Evolutionary conservation across 1,139 yeast species (phyloP).

Genomic region (Pneumocystis carinii): DNA sequence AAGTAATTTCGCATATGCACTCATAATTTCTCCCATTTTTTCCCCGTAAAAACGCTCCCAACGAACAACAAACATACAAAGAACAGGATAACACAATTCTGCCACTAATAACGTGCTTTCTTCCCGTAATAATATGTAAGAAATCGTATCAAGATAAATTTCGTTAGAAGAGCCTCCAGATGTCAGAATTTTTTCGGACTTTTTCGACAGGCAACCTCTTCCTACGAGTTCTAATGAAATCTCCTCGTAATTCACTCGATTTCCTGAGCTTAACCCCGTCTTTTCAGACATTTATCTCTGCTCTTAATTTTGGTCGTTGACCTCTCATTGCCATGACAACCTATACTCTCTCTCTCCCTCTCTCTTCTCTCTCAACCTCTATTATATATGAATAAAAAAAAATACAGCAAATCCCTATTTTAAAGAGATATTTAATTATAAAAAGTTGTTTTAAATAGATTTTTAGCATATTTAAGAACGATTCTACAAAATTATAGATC

Average conservation of each 20-base stretch:
- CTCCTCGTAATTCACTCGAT: neutral
- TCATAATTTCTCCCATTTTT: neutral
- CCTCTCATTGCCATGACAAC: too few species aligned
- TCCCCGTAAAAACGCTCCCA: neutral
- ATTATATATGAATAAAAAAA: too few species aligned
- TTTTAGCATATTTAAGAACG: too few species aligned
- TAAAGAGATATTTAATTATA: too few species aligned
- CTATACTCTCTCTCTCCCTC: too few species aligned
- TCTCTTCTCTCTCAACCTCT: too few species aligned
- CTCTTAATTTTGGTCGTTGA: neutral
- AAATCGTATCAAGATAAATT: conserved; percentile 5
- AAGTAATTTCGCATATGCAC: neutral
- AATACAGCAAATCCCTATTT: too few species aligned
- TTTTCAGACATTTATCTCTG: neutral
- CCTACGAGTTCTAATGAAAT: neutral
- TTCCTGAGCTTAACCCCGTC: neutral
- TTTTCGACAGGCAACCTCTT: neutral
- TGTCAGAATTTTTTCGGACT: neutral
- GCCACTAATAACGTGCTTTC: conserved; percentile 35
- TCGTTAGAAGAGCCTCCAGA: neutral
- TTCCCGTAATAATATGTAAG: neutral
- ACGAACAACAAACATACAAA: neutral
- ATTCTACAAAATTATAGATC: too few species aligned
- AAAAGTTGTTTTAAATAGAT: too few species aligned
- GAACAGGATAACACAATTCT: neutral